phyloP scores from a whole-genome alignment of 2,329 filamentous ascomycete genomes.

The Mycosphaerella arachidis region DNA sequence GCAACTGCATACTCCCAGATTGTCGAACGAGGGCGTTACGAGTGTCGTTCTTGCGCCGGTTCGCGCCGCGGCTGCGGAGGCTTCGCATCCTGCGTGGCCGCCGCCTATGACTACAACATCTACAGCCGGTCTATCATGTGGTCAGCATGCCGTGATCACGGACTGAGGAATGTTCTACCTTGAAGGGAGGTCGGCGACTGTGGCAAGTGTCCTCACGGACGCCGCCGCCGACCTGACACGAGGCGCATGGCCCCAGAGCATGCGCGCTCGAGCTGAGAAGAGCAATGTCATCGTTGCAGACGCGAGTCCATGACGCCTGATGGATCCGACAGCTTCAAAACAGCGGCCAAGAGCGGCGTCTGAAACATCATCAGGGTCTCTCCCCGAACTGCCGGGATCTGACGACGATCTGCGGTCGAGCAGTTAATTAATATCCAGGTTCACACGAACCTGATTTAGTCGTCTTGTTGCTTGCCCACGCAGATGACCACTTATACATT shows the following conservation, averaged over 20 bases:
- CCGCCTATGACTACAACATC: constrained; percentile 96
- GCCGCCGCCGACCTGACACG: constrained; percentile 41
- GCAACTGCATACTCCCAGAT: constrained; percentile 91
- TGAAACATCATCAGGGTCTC: not conserved
- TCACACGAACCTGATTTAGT: not conserved
- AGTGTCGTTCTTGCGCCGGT: constrained; percentile 84
- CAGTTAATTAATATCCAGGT: too few relatives aligned
- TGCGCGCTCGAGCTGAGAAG: constrained; percentile 31
- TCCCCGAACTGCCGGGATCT: not conserved
- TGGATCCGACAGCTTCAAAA: too few relatives aligned
- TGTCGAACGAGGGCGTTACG: constrained; percentile 80
- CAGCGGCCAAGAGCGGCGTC: not conserved
- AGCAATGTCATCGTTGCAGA: constrained; percentile 20
- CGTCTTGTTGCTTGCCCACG: not conserved
- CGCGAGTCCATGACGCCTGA: too few relatives aligned
- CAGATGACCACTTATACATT: not conserved
- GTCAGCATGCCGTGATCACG: constrained; percentile 30
- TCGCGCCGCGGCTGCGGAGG: constrained; percentile 83
- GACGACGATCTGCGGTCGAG: not conserved
- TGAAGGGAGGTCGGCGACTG: constrained; percentile 36
- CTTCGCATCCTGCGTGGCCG: constrained; percentile 92
- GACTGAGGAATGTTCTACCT: constrained; percentile 17
- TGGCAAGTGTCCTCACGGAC: constrained; percentile 41
- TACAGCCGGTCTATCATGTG: constrained; percentile 23
- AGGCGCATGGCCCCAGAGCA: constrained; percentile 48